Base-by-base conservation (phyloP, 2,329 filamentous ascomycete genomes). In the Epicoccum sorghinum region DNA sequence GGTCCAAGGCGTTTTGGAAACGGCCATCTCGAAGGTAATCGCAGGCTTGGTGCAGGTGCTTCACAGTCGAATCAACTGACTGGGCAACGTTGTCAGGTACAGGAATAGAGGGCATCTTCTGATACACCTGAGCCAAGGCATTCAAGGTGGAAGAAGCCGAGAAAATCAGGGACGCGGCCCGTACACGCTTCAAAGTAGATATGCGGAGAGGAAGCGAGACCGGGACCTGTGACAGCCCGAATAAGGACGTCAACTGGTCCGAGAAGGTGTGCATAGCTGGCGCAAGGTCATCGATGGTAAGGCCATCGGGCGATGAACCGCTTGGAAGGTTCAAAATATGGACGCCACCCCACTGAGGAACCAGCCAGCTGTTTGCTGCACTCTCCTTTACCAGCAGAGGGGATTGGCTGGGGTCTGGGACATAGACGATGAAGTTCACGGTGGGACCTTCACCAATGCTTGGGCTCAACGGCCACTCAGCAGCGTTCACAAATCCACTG, bases 391-490 rank as follows among this genome's bases (percentile, higher is more conserved):
- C 80, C 7, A 84, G 63, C 30, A 89, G 76, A 10, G 86, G 87
- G 3, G 82, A 82, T 56, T 86, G 82, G 6, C 77, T 77, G 54
- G 89, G 85, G 53, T 90, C 86, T 5, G 93, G 91, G 7, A 96
- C 86, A 68, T 95, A 99, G 25, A 98, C 82, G 52, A 98, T 87
- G 71, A 99, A 98, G 76, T 99, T 98, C 69, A 99, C 87, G 0
- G 95, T 99, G 1, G 95, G 95, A 0, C 93, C 93, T 14, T 86
- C 87, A 37, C 93, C 95, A 62, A 99, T 98, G 52, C 91, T 96
- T 0, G 93, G 93, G 58, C 90, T 96, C 3, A 99, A 78, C 0
- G 95, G 95, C 95, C 95, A 99, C 77, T 99, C 95, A 2, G 95
- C 95, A 2, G 93, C 93, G 68, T 99, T 99, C 75, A 99, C 92